Base-by-base conservation (phyloP, 768 basidiomycete species). In the Scleroderma bovista region DNA sequence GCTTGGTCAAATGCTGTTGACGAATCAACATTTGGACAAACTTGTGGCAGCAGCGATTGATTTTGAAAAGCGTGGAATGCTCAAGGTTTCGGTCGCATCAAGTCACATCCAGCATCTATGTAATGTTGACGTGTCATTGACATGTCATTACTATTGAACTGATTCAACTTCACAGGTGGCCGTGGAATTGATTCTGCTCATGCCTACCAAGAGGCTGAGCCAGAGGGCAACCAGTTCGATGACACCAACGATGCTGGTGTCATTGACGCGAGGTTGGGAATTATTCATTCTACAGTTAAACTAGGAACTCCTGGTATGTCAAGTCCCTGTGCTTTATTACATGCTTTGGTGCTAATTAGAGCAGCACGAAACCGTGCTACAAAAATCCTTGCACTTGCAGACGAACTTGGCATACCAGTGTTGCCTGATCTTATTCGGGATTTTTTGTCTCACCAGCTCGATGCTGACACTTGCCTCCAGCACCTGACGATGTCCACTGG, bases 41-140 rank as follows among this genome's bases (percentile, higher is more conserved):
- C 50, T 63, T 1, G 57, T 55, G 1, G 61, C 57, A 5, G 43
- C 56, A 2, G 54, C 53, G 1, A 47, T 52, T 3, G 44, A 64
- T 39, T 61, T 69, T 24, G 31, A 44, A 15, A 19, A 41, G 1
- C 39, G 38, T 7, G 57, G 60, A 5, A 62, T 69, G 57, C 55
- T 69, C 2, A 36, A 36, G 15, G 47, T 38, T 24, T 57, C 58
- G 15, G 51, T 46, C 0, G 57, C 59, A 29, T 59, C 59, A 22
- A 36, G 34, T 17, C 34, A 36, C 13, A 6, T 17, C 34, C 13
- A 13, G 6, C 15, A 36, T 36, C 34, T 36, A 36, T 36, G 34
- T 36, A 36, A 15, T 6, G 8, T 36, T 36, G n/a, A n/a, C n/a
- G n/a, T n/a, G n/a, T n/a, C n/a, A n/a, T n/a, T n/a, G 34, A 10